Conservation (phyloP, 73 alveolate genomes). For the Paramecium sonneborni region DNA sequence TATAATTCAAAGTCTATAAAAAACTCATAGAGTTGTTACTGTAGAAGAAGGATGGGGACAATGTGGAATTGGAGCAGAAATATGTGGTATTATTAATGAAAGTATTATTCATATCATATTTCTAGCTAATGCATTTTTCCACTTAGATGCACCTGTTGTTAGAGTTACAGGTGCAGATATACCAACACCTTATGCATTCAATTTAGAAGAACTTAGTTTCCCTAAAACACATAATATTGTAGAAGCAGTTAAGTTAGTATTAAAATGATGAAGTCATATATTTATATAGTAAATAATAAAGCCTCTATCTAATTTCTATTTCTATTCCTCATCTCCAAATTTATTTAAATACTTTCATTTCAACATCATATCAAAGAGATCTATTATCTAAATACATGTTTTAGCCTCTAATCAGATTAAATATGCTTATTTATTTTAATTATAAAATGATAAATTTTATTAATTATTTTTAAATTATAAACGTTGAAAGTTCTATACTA, state of each 20-base stretch:
- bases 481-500: too few relatives aligned
- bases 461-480: too few relatives aligned
- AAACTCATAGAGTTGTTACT: conserved; percentile 85
- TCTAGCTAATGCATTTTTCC: conserved; percentile 79
- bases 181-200: conserved; percentile 87
- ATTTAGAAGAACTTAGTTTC: conserved; percentile 79
- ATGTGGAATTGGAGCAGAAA: conserved; percentile 92
- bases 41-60: conserved; percentile 96
- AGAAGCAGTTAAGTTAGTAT: conserved; percentile 68
- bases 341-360: too few relatives aligned
- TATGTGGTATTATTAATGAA: conserved; percentile 84
- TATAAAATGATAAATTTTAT: too few relatives aligned
- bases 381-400: too few relatives aligned
- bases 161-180: conserved; percentile 92
- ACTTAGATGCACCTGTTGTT: conserved; percentile 91
- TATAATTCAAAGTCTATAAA: conserved; percentile 82
- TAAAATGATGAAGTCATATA: background rate
- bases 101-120: background rate
- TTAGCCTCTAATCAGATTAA: too few relatives aligned
- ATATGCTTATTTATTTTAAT: too few relatives aligned
- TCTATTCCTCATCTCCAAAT: background rate
- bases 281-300: background rate
- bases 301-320: background rate
- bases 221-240: conserved; percentile 81
- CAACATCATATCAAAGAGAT: too few relatives aligned